phyloP scores from a whole-genome alignment of 2,329 filamentous ascomycete genomes.

The Sporothrix pseudoabietina region DNA sequence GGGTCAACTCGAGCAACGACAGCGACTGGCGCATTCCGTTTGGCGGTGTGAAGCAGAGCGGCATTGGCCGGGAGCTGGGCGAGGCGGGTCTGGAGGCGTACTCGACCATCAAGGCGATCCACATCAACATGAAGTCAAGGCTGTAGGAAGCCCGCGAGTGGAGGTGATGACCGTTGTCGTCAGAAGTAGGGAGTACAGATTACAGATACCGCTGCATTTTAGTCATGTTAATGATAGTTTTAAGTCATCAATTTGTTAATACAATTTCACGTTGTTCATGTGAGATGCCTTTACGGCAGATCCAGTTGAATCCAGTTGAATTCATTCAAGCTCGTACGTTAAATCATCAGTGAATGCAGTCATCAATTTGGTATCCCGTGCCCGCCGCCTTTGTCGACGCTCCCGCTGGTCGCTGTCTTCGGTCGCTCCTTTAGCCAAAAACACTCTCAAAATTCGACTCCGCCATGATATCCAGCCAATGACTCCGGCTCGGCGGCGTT shows the following conservation, averaged over 20 bases:
- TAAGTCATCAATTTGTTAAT: too few relatives aligned
- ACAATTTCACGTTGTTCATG: too few relatives aligned
- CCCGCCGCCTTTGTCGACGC: neutral
- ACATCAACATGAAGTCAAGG: constrained; percentile 42
- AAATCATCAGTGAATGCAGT: neutral
- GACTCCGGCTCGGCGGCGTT: constrained; percentile 31
- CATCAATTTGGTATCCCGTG: too few relatives aligned
- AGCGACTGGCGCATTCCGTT: constrained; percentile 57
- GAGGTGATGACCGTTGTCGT: neutral
- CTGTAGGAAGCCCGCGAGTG: constrained; percentile 21
- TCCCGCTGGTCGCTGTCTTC: neutral
- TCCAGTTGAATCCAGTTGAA: neutral
- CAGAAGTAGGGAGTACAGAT: neutral
- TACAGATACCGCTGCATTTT: neutral
- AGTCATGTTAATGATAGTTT: neutral
- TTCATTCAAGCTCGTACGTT: neutral
- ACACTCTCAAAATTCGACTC: constrained; percentile 31
- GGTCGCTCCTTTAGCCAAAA: constrained; percentile 26
- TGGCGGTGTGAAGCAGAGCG: constrained; percentile 46
- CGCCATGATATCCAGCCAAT: constrained; percentile 34
- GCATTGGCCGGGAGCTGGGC: constrained; percentile 45
- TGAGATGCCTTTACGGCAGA: too few relatives aligned
- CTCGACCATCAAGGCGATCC: constrained; percentile 44
- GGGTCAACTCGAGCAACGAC: constrained; percentile 51
- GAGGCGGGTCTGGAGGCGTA: constrained; percentile 44